Conservation (phyloP, 2,329 filamentous ascomycete genomes). For the Ceratocystis eucalypticola region DNA sequence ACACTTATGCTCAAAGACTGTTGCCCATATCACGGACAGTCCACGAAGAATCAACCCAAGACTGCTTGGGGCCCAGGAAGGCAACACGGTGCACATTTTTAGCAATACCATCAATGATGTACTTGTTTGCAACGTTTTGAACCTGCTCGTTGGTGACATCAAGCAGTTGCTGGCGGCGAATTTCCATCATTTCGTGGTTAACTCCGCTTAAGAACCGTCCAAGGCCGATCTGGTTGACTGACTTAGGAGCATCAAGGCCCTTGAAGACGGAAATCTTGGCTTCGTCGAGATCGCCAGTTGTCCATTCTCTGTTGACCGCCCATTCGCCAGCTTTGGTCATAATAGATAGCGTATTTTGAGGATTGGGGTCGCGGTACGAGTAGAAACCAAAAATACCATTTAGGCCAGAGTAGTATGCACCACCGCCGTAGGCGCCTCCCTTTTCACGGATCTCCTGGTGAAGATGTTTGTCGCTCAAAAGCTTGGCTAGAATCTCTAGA, state of each 20-base stretch:
- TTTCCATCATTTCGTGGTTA: constrained; percentile 78
- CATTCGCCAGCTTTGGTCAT: constrained; percentile 73
- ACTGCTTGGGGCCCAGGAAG: constrained; percentile 71
- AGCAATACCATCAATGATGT: constrained; percentile 55
- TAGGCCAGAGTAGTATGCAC: constrained; percentile 66
- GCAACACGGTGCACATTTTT: constrained; percentile 49
- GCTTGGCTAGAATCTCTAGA: constrained; percentile 75
- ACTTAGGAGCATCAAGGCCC: constrained; percentile 71
- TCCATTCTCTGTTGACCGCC: constrained; percentile 71
- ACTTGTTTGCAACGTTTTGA: constrained; percentile 65
- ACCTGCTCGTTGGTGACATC: constrained; percentile 77
- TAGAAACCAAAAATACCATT: constrained; percentile 88
- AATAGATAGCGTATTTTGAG: constrained; percentile 71
- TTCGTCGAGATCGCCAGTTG: constrained; percentile 76
- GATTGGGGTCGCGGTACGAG: constrained; percentile 93
- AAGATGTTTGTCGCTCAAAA: constrained; percentile 90
- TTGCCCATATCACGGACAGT: constrained; percentile 61
- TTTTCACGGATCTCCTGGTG: constrained; percentile 98
- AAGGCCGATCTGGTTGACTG: constrained; percentile 81
- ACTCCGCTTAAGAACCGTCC: constrained; percentile 71
- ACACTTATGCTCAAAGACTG: background rate
- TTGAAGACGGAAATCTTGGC: constrained; percentile 95
- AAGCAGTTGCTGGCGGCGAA: constrained; percentile 66
- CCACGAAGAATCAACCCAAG: constrained; percentile 66
- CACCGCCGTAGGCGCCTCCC: constrained; percentile 88